Percentiles rank a stretch among this genome's conserved stretches.
These are phyloP conservation scores for Cystoisospora suis DNA, from an alignment of 169 alveolate genomes.

Conservation along the genomic window DNA sequence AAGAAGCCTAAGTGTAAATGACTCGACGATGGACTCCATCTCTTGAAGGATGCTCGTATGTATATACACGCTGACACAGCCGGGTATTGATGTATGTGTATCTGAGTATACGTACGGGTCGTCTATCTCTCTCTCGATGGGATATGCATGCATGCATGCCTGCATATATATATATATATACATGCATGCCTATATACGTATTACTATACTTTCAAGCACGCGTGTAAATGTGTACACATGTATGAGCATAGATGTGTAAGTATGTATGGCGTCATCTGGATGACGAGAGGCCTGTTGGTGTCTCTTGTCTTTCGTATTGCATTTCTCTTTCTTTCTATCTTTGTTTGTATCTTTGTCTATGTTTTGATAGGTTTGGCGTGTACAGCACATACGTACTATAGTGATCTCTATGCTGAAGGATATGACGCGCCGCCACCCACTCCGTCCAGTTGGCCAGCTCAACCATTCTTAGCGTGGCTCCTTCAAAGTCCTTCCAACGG, in stretches of 20 bases:
- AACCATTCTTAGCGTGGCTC: neutral
- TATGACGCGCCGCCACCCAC: neutral
- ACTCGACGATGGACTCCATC: no score
- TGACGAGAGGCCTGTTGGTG: neutral
- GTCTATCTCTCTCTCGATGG: no score
- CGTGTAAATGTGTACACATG: neutral
- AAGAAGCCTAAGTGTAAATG: no score
- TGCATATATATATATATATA: neutral
- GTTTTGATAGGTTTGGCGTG: neutral
- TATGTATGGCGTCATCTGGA: neutral
- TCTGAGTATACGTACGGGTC: no score
- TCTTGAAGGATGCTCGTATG: no score
- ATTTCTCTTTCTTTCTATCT: neutral
- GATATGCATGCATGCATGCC: neutral
- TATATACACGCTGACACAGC: no score
- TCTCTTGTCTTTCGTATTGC: neutral
- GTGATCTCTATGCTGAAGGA: slow-evolving; percentile 23
- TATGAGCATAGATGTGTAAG: neutral
- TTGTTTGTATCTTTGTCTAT: neutral
- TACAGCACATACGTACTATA: neutral
- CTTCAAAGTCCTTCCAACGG: neutral
- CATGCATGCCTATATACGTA: neutral
- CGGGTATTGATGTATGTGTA: no score
- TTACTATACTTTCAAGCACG: neutral
- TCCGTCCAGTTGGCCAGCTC: neutral